phyloP scores from a whole-genome alignment of 306 rosid genomes.

The Rubus idaeus region DNA sequence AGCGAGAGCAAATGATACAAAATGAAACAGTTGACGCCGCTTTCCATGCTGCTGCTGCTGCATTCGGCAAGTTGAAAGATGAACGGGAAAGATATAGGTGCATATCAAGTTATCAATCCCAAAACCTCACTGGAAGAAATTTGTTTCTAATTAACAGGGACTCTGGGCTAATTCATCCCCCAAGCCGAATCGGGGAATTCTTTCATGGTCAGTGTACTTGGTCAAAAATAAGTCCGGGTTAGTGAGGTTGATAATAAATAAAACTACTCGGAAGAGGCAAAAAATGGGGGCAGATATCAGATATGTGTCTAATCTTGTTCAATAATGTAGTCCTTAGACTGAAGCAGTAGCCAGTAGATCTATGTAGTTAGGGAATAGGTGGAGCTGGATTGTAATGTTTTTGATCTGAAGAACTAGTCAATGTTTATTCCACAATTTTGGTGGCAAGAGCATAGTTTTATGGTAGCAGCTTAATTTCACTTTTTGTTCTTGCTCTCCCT shows the following conservation, averaged over 20 bases:
- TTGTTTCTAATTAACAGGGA: constrained; percentile 27
- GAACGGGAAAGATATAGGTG: constrained; percentile 22
- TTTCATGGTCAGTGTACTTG: constrained; percentile 33
- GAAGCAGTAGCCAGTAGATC: constrained; percentile 22
- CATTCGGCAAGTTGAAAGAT: constrained; percentile 28
- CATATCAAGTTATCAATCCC: background rate
- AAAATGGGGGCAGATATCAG: constrained; percentile 30
- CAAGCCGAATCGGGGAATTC: constrained; percentile 34
- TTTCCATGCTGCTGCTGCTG: constrained; percentile 31
- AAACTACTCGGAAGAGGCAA: constrained; percentile 34
- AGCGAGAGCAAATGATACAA: constrained; percentile 31
- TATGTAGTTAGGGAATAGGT: constrained; percentile 38
- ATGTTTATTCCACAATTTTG: constrained; percentile 38
- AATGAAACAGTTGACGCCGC: background rate
- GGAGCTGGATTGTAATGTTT: constrained; percentile 38
- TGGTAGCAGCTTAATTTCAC: constrained; percentile 18
- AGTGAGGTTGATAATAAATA: constrained; percentile 31
- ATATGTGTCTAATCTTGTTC: constrained; percentile 32
- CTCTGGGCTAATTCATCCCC: constrained; percentile 37
- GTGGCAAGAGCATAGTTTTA: constrained; percentile 35
- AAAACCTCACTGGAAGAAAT: constrained; percentile 29
- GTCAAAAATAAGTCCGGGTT: constrained; percentile 32
- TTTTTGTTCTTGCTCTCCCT: background rate
- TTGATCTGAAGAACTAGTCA: constrained; percentile 1
- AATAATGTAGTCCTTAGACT: constrained; percentile 42